Base-by-base conservation (phyloP, 2,329 filamentous ascomycete species). In the Microdochium trichocladiopsis region DNA sequence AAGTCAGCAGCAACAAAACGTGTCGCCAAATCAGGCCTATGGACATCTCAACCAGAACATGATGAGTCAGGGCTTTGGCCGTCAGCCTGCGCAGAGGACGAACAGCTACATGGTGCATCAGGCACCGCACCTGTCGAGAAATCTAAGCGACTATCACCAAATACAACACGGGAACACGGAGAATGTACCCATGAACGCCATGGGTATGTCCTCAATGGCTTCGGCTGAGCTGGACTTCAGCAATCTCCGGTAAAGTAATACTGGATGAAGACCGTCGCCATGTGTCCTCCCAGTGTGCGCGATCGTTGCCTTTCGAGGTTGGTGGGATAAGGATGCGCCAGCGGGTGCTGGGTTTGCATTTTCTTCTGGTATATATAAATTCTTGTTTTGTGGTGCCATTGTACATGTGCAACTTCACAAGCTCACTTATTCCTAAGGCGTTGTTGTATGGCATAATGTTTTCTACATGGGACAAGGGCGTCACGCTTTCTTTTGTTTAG, bases 171-270 rank as follows among this genome's bases (percentile, higher is more conserved):
- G 23, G 8, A 48, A n/a, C 22, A 14, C 47, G 4, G 47, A 48
- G 8, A 28, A 18, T 18, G 23, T 48, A 3, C 25, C 47, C 12
- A 48, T 48, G 47, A 48, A 48, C 25, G 18, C 47, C 8, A 48
- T 48, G 47, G 18, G 11, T 21, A 25, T 48, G 23, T 16, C 12
- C 23, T 16, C 47, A n/a, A 48, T 48, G 4, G 14, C 12, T 12
- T 45, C 41, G n/a, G 47, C 47, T 8, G 47, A 48, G 12, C 25
- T 48, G 47, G 47, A 48, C 21, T 48, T 48, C 25, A 48, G 41
- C 41, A 45, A 21, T 18, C 21, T 45, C n/a, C 16, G 41, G 21
- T 45, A 45, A 18, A 45, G n/a, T 11, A 18, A 6, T 18, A 6
- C 18, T 3, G 18, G n/a, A 16, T 45, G 9, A 11, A 4, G n/a